Base-by-base conservation (phyloP, 257 asterid species). In the Eustoma russellianum region DNA sequence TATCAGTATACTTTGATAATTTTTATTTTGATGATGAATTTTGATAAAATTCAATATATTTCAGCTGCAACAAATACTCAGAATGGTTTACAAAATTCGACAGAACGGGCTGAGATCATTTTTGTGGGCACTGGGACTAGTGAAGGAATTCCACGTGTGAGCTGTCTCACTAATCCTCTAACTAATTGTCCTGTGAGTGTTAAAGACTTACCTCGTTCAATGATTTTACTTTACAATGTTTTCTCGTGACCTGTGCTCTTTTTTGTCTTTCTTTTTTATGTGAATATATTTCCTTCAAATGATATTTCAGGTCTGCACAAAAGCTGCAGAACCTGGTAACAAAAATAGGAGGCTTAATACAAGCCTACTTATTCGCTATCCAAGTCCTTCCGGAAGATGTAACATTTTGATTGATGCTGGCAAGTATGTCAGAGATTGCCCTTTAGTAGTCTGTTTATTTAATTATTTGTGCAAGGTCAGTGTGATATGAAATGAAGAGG, bases 81-180 rank as follows among this genome's bases (percentile, higher is more conserved):
- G 13, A 62, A 44, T 49, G 75, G 53, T 55, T 59, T 67, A 46
- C 63, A 70, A 41, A 48, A 60, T 50, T 60, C 76, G 9, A 41
- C 60, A 19, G 72, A 63, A 43, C 79, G 82, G 68, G 75, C 99
- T 17, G 97, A 92, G 69, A 74, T 92, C 60, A 61, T 88, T 50
- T 92, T 92, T 61, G 19, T 83, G 9, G 98, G 97, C 58, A 88
- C 98, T 11, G 98, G 95, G 56, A 92, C 99, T 57, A 92, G 99
- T 70, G 95, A 92, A 73, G 99, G 99, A 64, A 85, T 92, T 67
- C 97, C 97, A 5, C 95, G 99, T 5, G 95, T 92, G 63, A 92
- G 99, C 83, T 92, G 99, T 79, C 99, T 92, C 59, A 88, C 99
- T 35, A 63, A 88, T 63, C 85, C 90, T 66, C 24, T 70, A 52